Evolutionary conservation across 345 rosid genomes (phyloP), one percentile per base, ranked within the genome.

Genomic region (Bruguiera sexangula): DNA sequence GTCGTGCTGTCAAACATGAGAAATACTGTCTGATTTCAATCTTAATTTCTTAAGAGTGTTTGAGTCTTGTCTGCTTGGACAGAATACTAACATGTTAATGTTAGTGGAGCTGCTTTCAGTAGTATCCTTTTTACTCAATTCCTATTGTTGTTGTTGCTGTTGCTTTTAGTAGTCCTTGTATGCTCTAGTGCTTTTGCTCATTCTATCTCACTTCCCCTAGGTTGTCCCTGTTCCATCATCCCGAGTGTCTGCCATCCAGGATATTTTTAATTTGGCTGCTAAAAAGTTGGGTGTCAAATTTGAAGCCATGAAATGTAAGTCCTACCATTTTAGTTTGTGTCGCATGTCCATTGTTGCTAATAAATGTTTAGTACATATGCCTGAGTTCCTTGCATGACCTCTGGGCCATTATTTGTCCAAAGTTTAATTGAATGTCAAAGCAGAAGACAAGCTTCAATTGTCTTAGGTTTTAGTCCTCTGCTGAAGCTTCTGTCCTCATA

Each of bases 201-300:
- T 39, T 51, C 20, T 21, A 6, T 11, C 30, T 34, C 29, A 22
- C 6, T 54, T 65, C 69, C 26, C 63, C 51, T 79, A 94, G 98
- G 91, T 72, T 57, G 83, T 91, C 73, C 97, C 97, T 55, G 79
- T 91, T 80, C 96, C 95, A 48, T 85, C 90, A 73, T 81, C 97
- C 59, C 89, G 84, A 81, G 85, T 70, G 37, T 76, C 83, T 73
- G 80, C 80, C 76, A 83, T 89, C 75, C 80, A 77, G 78, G 75
- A 86, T 72, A 85, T 93, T 60, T 89, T 87, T 85, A 80, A 74
- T 69, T 77, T 91, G 73, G 98, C 98, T 60, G 91, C 95, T 57
- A 87, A 91, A 72, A 93, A 85, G 76, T 74, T 93, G 81, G 91
- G 97, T n/a, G 89, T 94, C 75, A 83, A 88, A 73, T 90, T 94